Percentiles rank a stretch among this genome's conserved stretches.
phyloP scores from a whole-genome alignment of 768 basidiomycete genomes.

The Phlebiopsis flavidoalba region DNA sequence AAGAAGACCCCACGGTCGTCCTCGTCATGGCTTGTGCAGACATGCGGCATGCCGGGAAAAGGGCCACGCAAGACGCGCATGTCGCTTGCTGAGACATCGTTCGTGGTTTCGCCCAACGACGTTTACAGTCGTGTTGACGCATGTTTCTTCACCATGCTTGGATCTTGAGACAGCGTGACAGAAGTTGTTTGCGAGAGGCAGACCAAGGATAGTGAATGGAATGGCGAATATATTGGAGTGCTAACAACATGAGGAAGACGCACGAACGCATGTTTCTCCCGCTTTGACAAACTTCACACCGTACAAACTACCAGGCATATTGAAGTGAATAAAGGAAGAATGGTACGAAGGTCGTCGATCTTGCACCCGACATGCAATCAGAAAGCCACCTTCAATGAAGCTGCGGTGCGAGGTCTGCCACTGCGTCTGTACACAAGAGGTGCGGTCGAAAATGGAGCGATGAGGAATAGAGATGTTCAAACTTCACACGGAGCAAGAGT shows the following conservation, averaged over 20 bases:
- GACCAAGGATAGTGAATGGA: neutral
- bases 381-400: constrained; percentile 33
- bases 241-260: neutral
- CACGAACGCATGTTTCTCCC: constrained; percentile 19
- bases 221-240: constrained; percentile 1
- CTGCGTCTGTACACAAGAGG: constrained; percentile 33
- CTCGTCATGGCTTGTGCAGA: neutral
- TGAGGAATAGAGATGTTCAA: neutral
- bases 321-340: constrained; percentile 25
- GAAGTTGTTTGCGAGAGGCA: neutral
- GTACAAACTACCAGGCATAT: constrained; percentile 14
- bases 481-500: no score
- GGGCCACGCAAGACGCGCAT: neutral
- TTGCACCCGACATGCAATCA: constrained; percentile 30
- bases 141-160: neutral
- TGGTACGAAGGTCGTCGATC: constrained; percentile 15
- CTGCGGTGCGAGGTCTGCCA: constrained; percentile 25
- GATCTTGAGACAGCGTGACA: neutral
- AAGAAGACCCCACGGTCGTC: neutral
- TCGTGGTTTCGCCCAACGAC: neutral
- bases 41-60: neutral
- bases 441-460: constrained; percentile 9
- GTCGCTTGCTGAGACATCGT: neutral
- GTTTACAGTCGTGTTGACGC: neutral
- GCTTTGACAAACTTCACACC: constrained; percentile 26